Conservation (phyloP, 148 eudicot species). For the Fagopyrum homotropicum region DNA sequence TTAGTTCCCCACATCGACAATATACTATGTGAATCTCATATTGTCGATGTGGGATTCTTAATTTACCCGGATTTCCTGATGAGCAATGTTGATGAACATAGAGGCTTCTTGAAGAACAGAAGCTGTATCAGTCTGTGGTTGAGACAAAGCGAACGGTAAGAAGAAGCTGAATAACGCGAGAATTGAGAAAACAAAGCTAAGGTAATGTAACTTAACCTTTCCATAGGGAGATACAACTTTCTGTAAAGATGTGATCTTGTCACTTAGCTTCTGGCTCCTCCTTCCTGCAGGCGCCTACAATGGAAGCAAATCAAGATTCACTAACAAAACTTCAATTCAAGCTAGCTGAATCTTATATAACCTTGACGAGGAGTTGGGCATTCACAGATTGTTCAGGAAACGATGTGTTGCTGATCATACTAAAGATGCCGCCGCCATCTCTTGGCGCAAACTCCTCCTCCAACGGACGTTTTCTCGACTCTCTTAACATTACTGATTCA, state of each 20-base stretch:
- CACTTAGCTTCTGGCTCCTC: conserved; percentile 52
- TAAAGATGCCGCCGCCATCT: conserved; percentile 9
- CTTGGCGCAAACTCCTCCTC: not conserved
- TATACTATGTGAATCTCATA: too few relatives aligned
- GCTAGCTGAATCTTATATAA: not conserved
- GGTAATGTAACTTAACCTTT: conserved; percentile 30
- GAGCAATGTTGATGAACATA: conserved; percentile 42
- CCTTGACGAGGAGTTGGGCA: not conserved
- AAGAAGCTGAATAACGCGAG: not conserved
- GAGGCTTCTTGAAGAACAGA: conserved; percentile 66
- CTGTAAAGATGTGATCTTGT: conserved; percentile 51
- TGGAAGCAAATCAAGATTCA: not conserved
- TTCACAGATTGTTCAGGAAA: not conserved
- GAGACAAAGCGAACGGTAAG: not conserved
- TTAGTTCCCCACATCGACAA: too few relatives aligned
- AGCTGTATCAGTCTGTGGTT: conserved; percentile 51
- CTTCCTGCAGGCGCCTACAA: conserved; percentile 21
- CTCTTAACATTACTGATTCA: conserved; percentile 5
- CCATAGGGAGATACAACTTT: conserved; percentile 66
- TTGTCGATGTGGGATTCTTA: not conserved
- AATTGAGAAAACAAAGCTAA: not conserved
- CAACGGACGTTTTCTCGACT: conserved; percentile 5
- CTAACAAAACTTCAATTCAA: not conserved
- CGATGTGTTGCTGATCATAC: conserved; percentile 2
- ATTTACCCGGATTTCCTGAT: conserved; percentile 48